phyloP scores from a whole-genome alignment of 768 basidiomycete genomes.

The Suillus spraguei region DNA sequence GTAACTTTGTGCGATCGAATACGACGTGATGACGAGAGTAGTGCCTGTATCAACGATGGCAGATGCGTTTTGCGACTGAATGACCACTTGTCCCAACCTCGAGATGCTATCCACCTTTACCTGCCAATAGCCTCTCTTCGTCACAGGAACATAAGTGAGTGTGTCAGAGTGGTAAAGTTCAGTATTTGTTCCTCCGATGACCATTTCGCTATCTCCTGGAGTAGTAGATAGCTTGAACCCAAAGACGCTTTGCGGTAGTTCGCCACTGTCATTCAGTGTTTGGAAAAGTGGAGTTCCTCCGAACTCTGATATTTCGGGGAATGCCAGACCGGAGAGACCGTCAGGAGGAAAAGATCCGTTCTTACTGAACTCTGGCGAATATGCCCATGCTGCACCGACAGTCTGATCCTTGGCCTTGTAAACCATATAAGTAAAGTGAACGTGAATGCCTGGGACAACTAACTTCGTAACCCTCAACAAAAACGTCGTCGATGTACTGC shows the following conservation, averaged over 20 bases:
- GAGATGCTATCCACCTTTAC: slow-evolving; percentile 27
- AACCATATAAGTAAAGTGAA: slow-evolving; percentile 21
- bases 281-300: slow-evolving; percentile 39
- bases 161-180: slow-evolving; percentile 21
- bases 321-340: slow-evolving; percentile 44
- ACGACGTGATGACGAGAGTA: slow-evolving; percentile 24
- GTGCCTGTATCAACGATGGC: slow-evolving; percentile 39
- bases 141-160: slow-evolving; percentile 38
- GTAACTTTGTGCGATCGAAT: slow-evolving; percentile 22
- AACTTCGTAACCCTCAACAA: slow-evolving; percentile 32
- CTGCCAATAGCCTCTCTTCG: slow-evolving; percentile 37
- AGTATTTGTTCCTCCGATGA: slow-evolving; percentile 40
- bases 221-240: slow-evolving; percentile 46
- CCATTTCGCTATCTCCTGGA: slow-evolving; percentile 20
- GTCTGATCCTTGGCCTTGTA: slow-evolving; percentile 35
- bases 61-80: not conserved
- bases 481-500: slow-evolving; percentile 40
- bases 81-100: not conserved
- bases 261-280: slow-evolving; percentile 38
- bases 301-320: slow-evolving; percentile 39
- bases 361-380: slow-evolving; percentile 29
- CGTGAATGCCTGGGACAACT: slow-evolving; percentile 17
- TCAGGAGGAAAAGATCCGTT: slow-evolving; percentile 28
- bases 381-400: slow-evolving; percentile 38
- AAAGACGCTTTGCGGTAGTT: slow-evolving; percentile 31